Evolutionary conservation across 2,329 filamentous ascomycete genomes (phyloP).

Genomic region (Hypocrella siamensis): DNA sequence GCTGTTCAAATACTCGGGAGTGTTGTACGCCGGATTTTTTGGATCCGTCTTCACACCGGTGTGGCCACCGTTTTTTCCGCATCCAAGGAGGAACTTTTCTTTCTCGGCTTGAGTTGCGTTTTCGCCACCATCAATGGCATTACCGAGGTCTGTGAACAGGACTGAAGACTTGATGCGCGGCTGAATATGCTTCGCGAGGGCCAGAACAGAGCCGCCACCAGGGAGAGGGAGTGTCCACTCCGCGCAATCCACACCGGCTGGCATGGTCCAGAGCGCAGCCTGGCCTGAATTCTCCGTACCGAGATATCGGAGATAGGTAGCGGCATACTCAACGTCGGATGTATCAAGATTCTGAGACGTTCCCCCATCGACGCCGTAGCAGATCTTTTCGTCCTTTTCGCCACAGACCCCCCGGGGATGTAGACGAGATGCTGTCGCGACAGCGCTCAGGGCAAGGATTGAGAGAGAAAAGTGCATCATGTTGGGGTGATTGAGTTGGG

Average conservation of each 20-base stretch:
- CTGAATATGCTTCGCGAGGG: constrained; percentile 6
- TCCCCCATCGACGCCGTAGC: constrained; percentile 3
- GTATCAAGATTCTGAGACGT: constrained; percentile 1
- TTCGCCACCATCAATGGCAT: constrained; percentile 9
- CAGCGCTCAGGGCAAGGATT: too few relatives aligned
- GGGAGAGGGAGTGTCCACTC: constrained; percentile 6
- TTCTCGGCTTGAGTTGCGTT: constrained; percentile 1
- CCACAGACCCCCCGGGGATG: too few relatives aligned
- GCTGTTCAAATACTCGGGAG: constrained; percentile 1
- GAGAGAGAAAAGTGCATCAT: too few relatives aligned
- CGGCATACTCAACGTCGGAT: constrained; percentile 1
- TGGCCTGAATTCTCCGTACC: neutral
- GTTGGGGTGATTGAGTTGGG: too few relatives aligned
- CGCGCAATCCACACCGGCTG: constrained; percentile 6
- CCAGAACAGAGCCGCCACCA: neutral
- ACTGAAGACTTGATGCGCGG: constrained; percentile 6
- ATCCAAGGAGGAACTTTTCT: constrained; percentile 10
- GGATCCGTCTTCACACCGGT: constrained; percentile 5
- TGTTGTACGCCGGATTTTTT: constrained; percentile 3
- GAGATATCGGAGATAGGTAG: constrained; percentile 1
- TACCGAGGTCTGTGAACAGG: constrained; percentile 9
- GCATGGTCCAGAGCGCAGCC: constrained; percentile 6
- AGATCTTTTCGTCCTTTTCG: too few relatives aligned
- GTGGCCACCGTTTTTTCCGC: constrained; percentile 9
- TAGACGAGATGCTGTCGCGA: too few relatives aligned